Conservation (phyloP, 1,139 yeast genomes). For the Suhomyces kunorum region DNA sequence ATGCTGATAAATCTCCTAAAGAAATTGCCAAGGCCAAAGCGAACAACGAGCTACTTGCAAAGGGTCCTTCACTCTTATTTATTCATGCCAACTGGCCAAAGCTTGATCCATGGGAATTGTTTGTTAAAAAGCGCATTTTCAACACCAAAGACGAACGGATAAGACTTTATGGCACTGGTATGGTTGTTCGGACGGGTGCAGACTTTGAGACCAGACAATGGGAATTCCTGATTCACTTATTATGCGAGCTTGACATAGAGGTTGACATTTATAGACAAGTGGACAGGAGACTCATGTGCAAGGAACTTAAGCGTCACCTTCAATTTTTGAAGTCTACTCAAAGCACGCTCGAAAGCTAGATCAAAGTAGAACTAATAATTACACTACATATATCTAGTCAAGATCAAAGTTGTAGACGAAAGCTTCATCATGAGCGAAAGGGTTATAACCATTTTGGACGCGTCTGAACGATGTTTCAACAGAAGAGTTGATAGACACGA, state of each 20-base stretch:
- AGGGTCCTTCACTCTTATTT: slow-evolving; percentile 49
- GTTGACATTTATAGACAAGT: slow-evolving; percentile 49
- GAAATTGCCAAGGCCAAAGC: slow-evolving; percentile 15
- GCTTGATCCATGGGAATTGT: slow-evolving; percentile 57
- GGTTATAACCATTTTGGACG: too few species aligned
- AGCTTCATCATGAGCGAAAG: too few species aligned
- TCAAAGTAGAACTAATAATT: too few species aligned
- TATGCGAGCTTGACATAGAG: slow-evolving; percentile 54
- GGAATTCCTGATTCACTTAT: slow-evolving; percentile 56
- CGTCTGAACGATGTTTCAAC: too few species aligned
- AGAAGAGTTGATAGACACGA: too few species aligned
- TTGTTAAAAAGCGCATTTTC: slow-evolving; percentile 41
- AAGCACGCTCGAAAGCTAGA: slow-evolving; percentile 18
- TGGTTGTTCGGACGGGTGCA: slow-evolving; percentile 50
- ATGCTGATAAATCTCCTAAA: slow-evolving; percentile 13
- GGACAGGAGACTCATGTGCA: slow-evolving; percentile 45
- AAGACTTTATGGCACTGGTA: slow-evolving; percentile 56
- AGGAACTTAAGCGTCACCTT: slow-evolving; percentile 50
- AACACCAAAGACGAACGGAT: slow-evolving; percentile 48
- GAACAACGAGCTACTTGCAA: slow-evolving; percentile 5
- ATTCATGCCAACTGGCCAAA: slow-evolving; percentile 70
- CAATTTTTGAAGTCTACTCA: slow-evolving; percentile 39
- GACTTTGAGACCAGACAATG: slow-evolving; percentile 66
- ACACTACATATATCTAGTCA: background rate
- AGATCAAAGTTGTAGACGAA: background rate